phyloP scores from a whole-genome alignment of 768 basidiomycete species.

The Sarcodon aspratus region DNA sequence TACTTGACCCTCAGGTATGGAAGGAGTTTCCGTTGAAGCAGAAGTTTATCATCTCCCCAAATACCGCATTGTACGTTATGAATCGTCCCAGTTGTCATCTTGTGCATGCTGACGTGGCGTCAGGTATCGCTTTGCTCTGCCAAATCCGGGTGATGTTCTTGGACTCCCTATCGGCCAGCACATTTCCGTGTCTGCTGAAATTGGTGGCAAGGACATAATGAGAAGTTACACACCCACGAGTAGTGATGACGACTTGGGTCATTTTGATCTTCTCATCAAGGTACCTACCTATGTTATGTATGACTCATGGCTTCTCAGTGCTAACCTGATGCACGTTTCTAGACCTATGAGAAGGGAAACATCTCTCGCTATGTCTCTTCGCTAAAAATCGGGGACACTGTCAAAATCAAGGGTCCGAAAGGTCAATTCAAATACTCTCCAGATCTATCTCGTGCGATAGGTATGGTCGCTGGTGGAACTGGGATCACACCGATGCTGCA shows the following conservation, averaged over 20 bases:
- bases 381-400: slow-evolving; percentile 78
- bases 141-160: slow-evolving; percentile 61
- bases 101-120: slow-evolving; percentile 1
- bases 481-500: slow-evolving; percentile 99
- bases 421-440: slow-evolving; percentile 85
- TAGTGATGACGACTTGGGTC: slow-evolving; percentile 84
- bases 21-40: slow-evolving; percentile 70
- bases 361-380: slow-evolving; percentile 79
- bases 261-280: slow-evolving; percentile 97
- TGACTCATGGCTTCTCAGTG: slow-evolving; percentile 1
- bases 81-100: neutral
- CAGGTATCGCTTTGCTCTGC: slow-evolving; percentile 90
- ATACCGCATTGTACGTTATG: slow-evolving; percentile 78
- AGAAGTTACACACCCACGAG: slow-evolving; percentile 95
- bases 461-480: slow-evolving; percentile 98
- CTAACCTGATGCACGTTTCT: neutral
- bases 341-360: slow-evolving; percentile 97
- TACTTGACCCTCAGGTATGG: slow-evolving; percentile 69
- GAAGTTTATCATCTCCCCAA: slow-evolving; percentile 82
- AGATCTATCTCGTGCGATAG: slow-evolving; percentile 61
- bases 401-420: slow-evolving; percentile 92
- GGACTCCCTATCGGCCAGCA: slow-evolving; percentile 97
- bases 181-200: slow-evolving; percentile 83
- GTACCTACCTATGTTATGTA: slow-evolving; percentile 24
- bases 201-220: slow-evolving; percentile 81